phyloP scores from a whole-genome alignment of 768 basidiomycete genomes.

The Calocybe gangraenosa region DNA sequence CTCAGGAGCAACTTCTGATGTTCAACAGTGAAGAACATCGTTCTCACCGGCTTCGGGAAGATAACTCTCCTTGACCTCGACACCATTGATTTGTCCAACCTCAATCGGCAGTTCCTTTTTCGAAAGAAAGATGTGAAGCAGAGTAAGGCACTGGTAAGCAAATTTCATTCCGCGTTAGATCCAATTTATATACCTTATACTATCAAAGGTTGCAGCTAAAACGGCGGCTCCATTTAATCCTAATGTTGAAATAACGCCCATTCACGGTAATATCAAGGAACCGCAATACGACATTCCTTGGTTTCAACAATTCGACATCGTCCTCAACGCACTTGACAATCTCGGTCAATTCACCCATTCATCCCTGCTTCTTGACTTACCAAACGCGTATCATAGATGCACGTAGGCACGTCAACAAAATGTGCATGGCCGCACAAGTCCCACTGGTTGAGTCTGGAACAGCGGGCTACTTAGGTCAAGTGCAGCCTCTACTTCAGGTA shows the following conservation, averaged over 20 bases:
- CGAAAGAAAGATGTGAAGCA: constrained; percentile 96
- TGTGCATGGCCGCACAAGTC: constrained; percentile 91
- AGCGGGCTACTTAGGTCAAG: constrained; percentile 95
- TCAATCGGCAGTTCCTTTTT: constrained; percentile 97
- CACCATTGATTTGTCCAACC: constrained; percentile 96
- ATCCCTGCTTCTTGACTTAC: background rate
- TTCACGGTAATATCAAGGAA: constrained; percentile 96
- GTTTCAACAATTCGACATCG: constrained; percentile 89
- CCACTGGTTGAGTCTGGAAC: constrained; percentile 96
- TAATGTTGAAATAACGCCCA: constrained; percentile 78
- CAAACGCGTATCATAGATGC: constrained; percentile 54
- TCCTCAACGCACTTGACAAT: constrained; percentile 95
- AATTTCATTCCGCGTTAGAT: background rate
- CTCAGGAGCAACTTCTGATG: background rate
- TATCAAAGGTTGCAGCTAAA: constrained; percentile 68
- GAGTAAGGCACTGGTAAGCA: constrained; percentile 82
- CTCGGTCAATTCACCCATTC: constrained; percentile 55
- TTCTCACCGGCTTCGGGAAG: constrained; percentile 86
- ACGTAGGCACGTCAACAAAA: constrained; percentile 91
- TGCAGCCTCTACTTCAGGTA: constrained; percentile 78
- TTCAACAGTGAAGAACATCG: constrained; percentile 86
- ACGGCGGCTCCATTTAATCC: constrained; percentile 86
- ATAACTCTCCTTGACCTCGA: constrained; percentile 95
- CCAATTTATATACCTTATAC: background rate
- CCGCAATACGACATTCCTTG: constrained; percentile 83